Evolutionary conservation across 805 yeast species (phyloP).

Genomic region (Saturnispora bothae): DNA sequence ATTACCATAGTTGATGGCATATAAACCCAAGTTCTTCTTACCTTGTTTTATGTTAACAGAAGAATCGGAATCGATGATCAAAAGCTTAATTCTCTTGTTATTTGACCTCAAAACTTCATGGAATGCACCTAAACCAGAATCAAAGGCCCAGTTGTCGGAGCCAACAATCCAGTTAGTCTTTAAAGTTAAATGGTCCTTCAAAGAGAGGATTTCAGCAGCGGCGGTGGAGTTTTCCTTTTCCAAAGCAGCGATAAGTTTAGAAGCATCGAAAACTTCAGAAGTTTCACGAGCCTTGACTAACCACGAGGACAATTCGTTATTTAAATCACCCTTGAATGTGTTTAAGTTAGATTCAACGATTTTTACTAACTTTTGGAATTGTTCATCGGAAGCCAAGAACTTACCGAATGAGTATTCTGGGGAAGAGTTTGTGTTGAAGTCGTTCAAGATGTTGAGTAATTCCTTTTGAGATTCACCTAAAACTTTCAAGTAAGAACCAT

Average conservation of each 20-base stretch:
- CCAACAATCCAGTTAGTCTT: slow-evolving; percentile 77
- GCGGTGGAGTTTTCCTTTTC: slow-evolving; percentile 17
- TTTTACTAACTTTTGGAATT: slow-evolving; percentile 34
- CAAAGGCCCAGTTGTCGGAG: slow-evolving; percentile 93
- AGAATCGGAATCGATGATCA: slow-evolving; percentile 82
- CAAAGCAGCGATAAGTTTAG: slow-evolving; percentile 24
- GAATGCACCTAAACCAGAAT: slow-evolving; percentile 83
- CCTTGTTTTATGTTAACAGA: slow-evolving; percentile 40
- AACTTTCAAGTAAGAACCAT: slow-evolving; percentile 63
- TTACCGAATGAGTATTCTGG: slow-evolving; percentile 89
- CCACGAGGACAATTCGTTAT: slow-evolving; percentile 62
- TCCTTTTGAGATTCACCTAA: slow-evolving; percentile 43
- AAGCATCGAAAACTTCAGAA: slow-evolving; percentile 22
- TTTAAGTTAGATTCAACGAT: slow-evolving; percentile 37
- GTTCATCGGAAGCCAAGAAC: slow-evolving; percentile 47
- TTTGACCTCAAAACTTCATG: slow-evolving; percentile 73
- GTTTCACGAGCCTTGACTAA: slow-evolving; percentile 38
- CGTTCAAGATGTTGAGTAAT: slow-evolving; percentile 41
- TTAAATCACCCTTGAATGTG: slow-evolving; percentile 38
- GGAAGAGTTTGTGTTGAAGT: slow-evolving; percentile 48
- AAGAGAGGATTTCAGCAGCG: slow-evolving; percentile 36
- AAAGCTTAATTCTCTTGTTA: slow-evolving; percentile 62
- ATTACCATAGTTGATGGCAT: slow-evolving; percentile 87
- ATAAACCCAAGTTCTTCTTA: slow-evolving; percentile 87
- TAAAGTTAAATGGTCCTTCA: slow-evolving; percentile 35